Evolutionary conservation across 441 rosid genomes (phyloP).

Genomic region (Erodium moschatum): DNA sequence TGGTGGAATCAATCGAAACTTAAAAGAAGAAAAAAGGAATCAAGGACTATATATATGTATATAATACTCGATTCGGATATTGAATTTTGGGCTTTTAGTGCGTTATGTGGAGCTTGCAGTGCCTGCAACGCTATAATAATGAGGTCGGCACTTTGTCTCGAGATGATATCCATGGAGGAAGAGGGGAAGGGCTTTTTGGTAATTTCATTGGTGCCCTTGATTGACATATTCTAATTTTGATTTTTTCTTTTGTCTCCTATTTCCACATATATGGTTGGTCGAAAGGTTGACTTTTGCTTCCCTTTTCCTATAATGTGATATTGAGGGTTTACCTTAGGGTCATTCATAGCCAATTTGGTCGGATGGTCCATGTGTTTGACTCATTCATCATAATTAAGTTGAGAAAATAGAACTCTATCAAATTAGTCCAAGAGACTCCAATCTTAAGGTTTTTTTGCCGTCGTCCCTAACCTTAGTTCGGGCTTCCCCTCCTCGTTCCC

Average conservation of each 20-base stretch:
- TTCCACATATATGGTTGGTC: too few species aligned
- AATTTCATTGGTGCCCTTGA: neutral
- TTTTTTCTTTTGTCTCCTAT: neutral
- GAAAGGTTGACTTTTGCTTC: too few species aligned
- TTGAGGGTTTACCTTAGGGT: neutral
- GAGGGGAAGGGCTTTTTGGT: neutral
- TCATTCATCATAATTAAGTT: too few species aligned
- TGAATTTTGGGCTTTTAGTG: neutral
- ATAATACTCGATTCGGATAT: neutral
- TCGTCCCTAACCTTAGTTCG: too few species aligned
- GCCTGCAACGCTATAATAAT: neutral
- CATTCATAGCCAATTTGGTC: neutral
- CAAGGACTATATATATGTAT: neutral
- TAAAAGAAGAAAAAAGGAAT: neutral
- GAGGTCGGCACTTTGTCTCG: constrained; percentile 3
- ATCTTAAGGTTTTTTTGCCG: too few species aligned
- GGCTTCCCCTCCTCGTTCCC: too few species aligned
- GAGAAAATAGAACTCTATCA: too few species aligned
- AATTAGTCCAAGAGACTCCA: too few species aligned
- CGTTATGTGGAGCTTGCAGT: neutral
- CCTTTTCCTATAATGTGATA: neutral
- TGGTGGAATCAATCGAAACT: neutral
- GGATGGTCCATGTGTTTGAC: neutral
- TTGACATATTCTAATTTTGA: neutral
- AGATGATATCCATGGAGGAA: neutral